Evolutionary conservation across 1,139 yeast genomes (phyloP).

Genomic region (Kodamaea sp.): DNA sequence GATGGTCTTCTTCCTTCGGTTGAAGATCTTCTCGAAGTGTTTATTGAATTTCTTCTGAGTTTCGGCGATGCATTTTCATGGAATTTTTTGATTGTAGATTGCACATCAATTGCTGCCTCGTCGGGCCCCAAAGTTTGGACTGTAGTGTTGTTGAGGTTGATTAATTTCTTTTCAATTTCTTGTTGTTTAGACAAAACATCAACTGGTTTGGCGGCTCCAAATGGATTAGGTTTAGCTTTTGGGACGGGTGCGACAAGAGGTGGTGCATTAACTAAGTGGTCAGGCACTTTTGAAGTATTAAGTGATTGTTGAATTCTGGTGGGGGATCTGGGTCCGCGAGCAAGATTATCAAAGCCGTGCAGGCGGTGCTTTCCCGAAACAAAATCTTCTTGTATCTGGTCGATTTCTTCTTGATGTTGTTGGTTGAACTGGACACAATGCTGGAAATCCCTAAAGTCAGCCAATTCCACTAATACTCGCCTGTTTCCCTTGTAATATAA

Average conservation of each 20-base stretch:
- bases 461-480: slow-evolving; percentile 44
- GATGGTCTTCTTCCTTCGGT: slow-evolving; percentile 21
- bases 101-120: slow-evolving; percentile 18
- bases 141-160: slow-evolving; percentile 58
- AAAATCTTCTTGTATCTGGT: slow-evolving; percentile 34
- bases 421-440: slow-evolving; percentile 44
- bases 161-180: slow-evolving; percentile 47
- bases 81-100: slow-evolving; percentile 17
- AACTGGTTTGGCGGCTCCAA: slow-evolving; percentile 51
- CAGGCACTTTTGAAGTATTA: slow-evolving; percentile 1
- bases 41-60: slow-evolving; percentile 16
- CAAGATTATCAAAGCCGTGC: slow-evolving; percentile 2
- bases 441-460: slow-evolving; percentile 52
- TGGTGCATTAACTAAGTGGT: slow-evolving; percentile 5
- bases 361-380: slow-evolving; percentile 25
- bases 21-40: slow-evolving; percentile 15
- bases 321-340: slow-evolving; percentile 3
- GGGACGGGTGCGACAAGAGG: slow-evolving; percentile 13
- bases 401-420: slow-evolving; percentile 33
- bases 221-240: slow-evolving; percentile 42
- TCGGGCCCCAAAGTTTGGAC: slow-evolving; percentile 49
- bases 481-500: slow-evolving; percentile 42
- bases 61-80: slow-evolving; percentile 13
- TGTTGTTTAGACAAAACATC: slow-evolving; percentile 41
- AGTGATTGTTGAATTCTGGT: slow-evolving; percentile 3